Evolutionary conservation across 1,284 basidiomycete genomes (phyloP), one percentile per base, ranked within the genome.

Genomic region (Pyrrhoderma lamaoense): DNA sequence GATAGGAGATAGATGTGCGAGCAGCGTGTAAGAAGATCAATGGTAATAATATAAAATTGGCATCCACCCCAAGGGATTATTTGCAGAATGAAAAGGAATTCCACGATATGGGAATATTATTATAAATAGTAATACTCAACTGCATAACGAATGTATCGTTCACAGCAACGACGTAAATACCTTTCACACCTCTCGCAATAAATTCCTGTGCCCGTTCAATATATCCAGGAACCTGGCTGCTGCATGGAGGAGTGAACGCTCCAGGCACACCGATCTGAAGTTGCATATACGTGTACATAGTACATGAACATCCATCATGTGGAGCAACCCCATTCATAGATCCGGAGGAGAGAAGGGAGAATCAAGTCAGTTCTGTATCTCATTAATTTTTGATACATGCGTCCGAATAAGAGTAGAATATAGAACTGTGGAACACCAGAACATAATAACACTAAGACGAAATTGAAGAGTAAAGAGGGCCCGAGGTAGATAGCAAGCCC

Each of bases 61-160:
- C n/a, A 36, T 16, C 9, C 13, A 3, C 4, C 2, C 3, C n/a
- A 19, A 23, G n/a, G 8, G 23, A 1, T 13, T 2, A 4, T 9
- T 46, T 34, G 23, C 21, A 3, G 27, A 16, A 5, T 11, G 16
- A 7, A 11, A 35, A 36, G 27, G 27, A 8, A 2, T 18, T 4
- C 22, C n/a, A 44, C n/a, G n/a, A n/a, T n/a, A n/a, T n/a, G n/a
- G n/a, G n/a, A n/a, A n/a, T n/a, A n/a, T n/a, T n/a, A 27, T 8
- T 27, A 39, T 45, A 8, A 42, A 38, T 3, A 22, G 16, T 3
- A 42, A 23, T 4, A 11, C 64, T 70, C 25, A 55, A 82, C 79
- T 80, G 77, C 57, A 73, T 74, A 22, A 79, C 77, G 57, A 85
- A 88, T 11, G 73, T 73, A 63, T 89, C 85, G 64, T 89, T 89